Evolutionary conservation across 352 stramenopile species (phyloP).

Genomic region (Pythium rishiriense): DNA sequence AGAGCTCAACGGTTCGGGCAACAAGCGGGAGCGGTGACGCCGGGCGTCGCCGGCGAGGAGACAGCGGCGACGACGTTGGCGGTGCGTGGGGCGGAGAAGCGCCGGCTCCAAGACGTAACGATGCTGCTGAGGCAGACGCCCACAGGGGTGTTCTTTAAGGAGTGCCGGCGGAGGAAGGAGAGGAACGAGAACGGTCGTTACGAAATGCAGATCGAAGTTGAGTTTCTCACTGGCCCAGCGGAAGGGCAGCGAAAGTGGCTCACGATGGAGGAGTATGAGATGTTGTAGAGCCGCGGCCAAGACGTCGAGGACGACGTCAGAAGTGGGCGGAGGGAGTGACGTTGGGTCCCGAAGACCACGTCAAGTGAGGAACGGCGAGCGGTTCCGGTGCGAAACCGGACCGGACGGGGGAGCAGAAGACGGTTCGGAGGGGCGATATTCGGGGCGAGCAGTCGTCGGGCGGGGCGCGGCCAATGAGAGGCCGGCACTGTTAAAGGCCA

Average conservation of each 20-base stretch:
- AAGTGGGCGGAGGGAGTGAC: not conserved
- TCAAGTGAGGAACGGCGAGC: too few species aligned
- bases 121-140: not conserved
- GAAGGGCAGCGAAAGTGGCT: not conserved
- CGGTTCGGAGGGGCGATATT: too few species aligned
- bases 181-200: not conserved
- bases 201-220: not conserved
- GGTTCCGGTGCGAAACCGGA: too few species aligned
- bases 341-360: too few species aligned
- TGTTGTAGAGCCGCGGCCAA: not conserved
- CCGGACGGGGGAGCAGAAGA: too few species aligned
- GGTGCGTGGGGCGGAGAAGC: not conserved
- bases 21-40: too few species aligned
- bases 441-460: too few species aligned
- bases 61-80: not conserved
- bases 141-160: not conserved
- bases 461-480: too few species aligned
- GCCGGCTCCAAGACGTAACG: not conserved
- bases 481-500: too few species aligned
- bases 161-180: not conserved
- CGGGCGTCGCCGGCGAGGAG: too few species aligned
- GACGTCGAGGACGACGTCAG: constrained; percentile 10
- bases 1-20: too few species aligned
- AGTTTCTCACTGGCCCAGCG: not conserved
- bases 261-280: constrained; percentile 1